Evolutionary conservation across 345 rosid genomes (phyloP), one percentile per base, ranked within the genome.

Genomic region (Pistacia atlantica): DNA sequence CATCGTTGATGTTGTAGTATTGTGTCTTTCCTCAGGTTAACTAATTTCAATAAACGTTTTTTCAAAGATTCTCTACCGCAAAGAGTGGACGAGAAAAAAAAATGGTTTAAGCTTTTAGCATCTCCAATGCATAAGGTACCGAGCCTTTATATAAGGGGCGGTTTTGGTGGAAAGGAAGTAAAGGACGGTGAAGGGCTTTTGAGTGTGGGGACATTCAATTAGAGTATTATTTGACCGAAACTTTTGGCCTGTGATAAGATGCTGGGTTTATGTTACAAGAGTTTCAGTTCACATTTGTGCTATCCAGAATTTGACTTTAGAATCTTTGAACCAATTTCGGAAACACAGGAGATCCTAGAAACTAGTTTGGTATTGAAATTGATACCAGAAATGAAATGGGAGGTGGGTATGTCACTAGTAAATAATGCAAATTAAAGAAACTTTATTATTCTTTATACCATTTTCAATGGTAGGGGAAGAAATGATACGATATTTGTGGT

Each of bases 141-240:
- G 35, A 76, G 78, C 81, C 70, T 73, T 83, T 56, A 81, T 85
- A 65, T 76, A 76, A 65, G 85, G 87, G 4, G 37, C 64, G 81
- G 83, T 77, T 75, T 72, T 69, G 82, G 77, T 71, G 86, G 75
- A 76, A 78, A 22, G 75, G 46, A 73, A n/a, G 74, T 72, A 76
- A 81, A 80, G 87, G 85, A 81, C 87, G 91, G 87, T 83, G 87
- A 70, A 81, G 79, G 80, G 84, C 78, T 87, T 85, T 69, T 13
- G 17, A 17, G 42, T 10, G 63, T 65, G 71, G 72, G 71, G 72
- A 17, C 72, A 38, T 66, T 60, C 11, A 17, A 63, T 62, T 60
- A 16, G 65, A 65, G 65, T 5, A 17, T 75, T 5, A 17, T 75
- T 75, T 66, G 78, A 67, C 78, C 28, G 22, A 4, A 65, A 52